Evolutionary conservation across 768 basidiomycete genomes (phyloP), one percentile per base, ranked within the genome.

Genomic region (Nidularia pulvinata): DNA sequence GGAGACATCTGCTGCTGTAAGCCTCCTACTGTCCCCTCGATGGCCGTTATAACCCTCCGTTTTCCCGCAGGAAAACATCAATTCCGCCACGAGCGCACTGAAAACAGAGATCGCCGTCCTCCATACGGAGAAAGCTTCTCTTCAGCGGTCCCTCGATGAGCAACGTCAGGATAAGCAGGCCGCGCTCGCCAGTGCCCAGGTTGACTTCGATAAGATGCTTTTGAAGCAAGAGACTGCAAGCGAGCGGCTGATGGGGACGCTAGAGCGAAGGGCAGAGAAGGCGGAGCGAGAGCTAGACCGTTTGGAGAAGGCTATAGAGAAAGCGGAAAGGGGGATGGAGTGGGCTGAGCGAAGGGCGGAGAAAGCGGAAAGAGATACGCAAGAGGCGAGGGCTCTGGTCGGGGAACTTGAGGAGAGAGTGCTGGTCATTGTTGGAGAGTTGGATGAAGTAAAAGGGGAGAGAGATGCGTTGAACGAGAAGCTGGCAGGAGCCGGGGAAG

Each of bases 81-180:
- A 75, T 50, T 59, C 67, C 6, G 61, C 65, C 11, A 68, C 61
- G 1, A 70, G 68, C 10, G 69, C 68, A 47, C 57, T 75, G 14
- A 67, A 72, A 36, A 56, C 60, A 35, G 76, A 81, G 47, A 62
- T 78, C 7, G 70, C 73, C 1, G 62, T 77, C 2, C 57, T 81
- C 4, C 64, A 72, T 13, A 76, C 77, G 51, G 74, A 76, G 50
- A 78, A 75, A 33, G 33, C 61, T 5, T 55, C 58, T 10, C 59
- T 77, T 1, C 62, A 68, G 44, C 44, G 49, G 5, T 57, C 50
- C 3, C 46, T 67, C 7, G 58, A 57, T 22, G 65, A 66, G 55
- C 61, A 62, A 32, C 65, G 63, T 32, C 63, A 64, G 53, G 74
- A 75, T 42, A 55, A 63, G 11, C 59, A 54, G 3, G 55, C 60